These are phyloP conservation scores for Excoecaria cochinchinensis DNA, from an alignment of 345 rosid genomes.

Conservation along the genomic window DNA sequence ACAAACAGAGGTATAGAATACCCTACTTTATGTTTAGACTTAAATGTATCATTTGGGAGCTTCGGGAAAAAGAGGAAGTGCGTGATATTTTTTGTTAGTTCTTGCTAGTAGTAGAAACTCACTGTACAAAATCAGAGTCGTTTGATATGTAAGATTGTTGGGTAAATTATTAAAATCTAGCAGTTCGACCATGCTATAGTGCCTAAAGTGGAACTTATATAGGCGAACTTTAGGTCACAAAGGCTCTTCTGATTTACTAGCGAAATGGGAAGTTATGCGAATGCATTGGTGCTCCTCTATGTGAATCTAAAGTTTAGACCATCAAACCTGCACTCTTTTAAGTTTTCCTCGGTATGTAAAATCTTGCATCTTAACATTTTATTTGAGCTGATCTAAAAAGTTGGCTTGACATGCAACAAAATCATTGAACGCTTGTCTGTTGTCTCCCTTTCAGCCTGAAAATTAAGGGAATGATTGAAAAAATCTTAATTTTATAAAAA, in stretches of 20 bases:
- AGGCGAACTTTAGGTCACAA: neutral
- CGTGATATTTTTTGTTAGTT: neutral
- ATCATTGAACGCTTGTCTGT: too few species aligned
- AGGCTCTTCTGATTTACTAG: neutral
- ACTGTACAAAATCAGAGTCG: neutral
- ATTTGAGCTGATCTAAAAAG: too few species aligned
- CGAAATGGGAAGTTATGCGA: neutral
- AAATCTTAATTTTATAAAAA: too few species aligned
- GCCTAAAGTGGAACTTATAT: neutral
- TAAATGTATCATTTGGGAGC: neutral
- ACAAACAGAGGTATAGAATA: constrained; percentile 49
- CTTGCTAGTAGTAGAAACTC: neutral
- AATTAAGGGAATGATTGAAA: too few species aligned
- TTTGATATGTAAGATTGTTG: neutral
- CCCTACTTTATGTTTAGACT: neutral
- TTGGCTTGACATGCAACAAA: too few species aligned
- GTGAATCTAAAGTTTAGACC: neutral
- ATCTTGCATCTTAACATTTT: neutral
- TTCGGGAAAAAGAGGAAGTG: too few species aligned
- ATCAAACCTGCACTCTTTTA: neutral
- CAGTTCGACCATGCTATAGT: neutral
- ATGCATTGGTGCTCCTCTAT: neutral
- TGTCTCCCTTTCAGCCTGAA: too few species aligned
- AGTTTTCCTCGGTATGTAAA: neutral
- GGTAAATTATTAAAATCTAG: neutral